phyloP scores from a whole-genome alignment of 495 filamentous ascomycete genomes.

The Xylaria intraflava region DNA sequence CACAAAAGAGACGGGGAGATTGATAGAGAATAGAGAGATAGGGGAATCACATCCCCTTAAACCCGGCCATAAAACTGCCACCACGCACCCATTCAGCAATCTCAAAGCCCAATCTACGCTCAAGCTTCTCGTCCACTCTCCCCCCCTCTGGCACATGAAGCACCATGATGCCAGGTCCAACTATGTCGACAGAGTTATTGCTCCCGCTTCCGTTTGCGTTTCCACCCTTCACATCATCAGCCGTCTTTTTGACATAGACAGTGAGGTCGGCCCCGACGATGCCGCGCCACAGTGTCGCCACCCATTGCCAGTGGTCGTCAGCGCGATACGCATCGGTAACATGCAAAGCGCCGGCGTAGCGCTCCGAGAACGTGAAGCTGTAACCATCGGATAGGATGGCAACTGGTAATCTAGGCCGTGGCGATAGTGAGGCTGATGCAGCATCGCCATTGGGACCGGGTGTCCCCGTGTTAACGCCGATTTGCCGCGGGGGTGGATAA shows the following conservation, averaged over 20 bases:
- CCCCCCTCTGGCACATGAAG: conserved; percentile 30
- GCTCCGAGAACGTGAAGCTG: conserved; percentile 68
- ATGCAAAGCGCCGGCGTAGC: conserved; percentile 62
- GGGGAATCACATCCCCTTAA: conserved; percentile 1
- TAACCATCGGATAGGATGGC: conserved; percentile 64
- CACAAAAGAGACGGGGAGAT: neutral
- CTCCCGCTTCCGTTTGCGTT: conserved; percentile 16
- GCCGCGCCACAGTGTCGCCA: conserved; percentile 88
- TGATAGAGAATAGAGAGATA: neutral
- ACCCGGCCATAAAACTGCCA: conserved; percentile 26
- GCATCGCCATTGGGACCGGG: neutral
- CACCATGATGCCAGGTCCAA: conserved; percentile 39
- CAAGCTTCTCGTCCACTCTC: conserved; percentile 56
- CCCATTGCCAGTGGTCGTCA: conserved; percentile 97
- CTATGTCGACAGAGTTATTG: conserved; percentile 41
- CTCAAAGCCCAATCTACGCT: conserved; percentile 73
- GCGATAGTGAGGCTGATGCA: neutral
- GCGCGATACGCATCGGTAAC: conserved; percentile 72
- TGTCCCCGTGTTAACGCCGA: neutral
- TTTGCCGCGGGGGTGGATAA: neutral
- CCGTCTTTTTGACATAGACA: conserved; percentile 52
- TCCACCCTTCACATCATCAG: conserved; percentile 13
- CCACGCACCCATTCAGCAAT: conserved; percentile 69
- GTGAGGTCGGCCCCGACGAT: conserved; percentile 83
- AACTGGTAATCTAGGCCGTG: conserved; percentile 45